Evolutionary conservation across 257 asterid species (phyloP).

Genomic region (Lantana camara): DNA sequence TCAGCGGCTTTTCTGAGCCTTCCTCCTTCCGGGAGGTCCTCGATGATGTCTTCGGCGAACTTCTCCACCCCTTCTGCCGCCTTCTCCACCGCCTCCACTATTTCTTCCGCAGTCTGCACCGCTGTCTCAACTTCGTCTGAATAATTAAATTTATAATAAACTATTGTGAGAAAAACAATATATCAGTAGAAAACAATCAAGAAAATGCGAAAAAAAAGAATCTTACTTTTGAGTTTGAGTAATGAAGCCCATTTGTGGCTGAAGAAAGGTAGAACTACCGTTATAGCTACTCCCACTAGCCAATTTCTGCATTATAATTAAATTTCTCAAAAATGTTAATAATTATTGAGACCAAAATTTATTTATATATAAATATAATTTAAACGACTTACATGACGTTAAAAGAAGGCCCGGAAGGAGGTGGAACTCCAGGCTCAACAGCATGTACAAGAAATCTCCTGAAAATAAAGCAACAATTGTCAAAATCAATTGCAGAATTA

Average conservation of each 20-base stretch:
- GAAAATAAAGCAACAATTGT: conserved; percentile 16
- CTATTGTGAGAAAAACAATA: background rate
- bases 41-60: conserved; percentile 43
- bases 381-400: conserved; percentile 40
- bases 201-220: background rate
- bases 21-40: conserved; percentile 56
- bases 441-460: conserved; percentile 35
- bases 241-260: conserved; percentile 36
- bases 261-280: conserved; percentile 36
- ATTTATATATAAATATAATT: background rate
- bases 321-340: background rate
- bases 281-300: conserved; percentile 31
- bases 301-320: conserved; percentile 31
- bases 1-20: conserved; percentile 36
- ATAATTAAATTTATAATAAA: background rate
- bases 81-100: conserved; percentile 50
- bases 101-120: conserved; percentile 47
- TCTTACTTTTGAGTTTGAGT: conserved; percentile 38
- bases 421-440: conserved; percentile 34
- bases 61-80: conserved; percentile 56
- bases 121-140: conserved; percentile 52
- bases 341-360: background rate
- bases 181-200: background rate
- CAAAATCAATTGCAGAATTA: too few species aligned
- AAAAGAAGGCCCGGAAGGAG: conserved; percentile 42